phyloP scores from a whole-genome alignment of 169 alveolate genomes.

The Cryptosporidium felis region DNA sequence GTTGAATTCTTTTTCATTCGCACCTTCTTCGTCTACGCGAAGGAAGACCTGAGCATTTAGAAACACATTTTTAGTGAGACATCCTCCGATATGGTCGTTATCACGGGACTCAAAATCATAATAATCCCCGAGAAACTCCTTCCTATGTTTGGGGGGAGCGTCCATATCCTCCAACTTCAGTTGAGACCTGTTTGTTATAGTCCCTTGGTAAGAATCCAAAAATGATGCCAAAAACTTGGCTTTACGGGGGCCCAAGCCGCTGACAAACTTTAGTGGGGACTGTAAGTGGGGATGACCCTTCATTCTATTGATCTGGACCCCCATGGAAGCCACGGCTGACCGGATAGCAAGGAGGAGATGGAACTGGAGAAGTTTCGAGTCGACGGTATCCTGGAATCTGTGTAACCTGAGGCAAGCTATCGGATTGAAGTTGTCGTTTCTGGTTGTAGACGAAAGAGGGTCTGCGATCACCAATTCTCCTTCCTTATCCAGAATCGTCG shows the following conservation, averaged over 20 bases:
- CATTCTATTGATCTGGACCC: conserved; percentile 80
- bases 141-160: neutral
- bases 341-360: conserved; percentile 74
- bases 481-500: neutral
- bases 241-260: conserved; percentile 86
- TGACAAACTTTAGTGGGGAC: conserved; percentile 77
- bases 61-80: conserved; percentile 32
- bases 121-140: neutral
- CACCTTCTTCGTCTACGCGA: conserved; percentile 49
- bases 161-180: neutral
- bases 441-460: too few relatives aligned
- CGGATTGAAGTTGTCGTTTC: conserved; percentile 4
- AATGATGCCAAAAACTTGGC: conserved; percentile 73
- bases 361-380: conserved; percentile 13
- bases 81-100: neutral
- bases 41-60: conserved; percentile 36
- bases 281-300: conserved; percentile 79
- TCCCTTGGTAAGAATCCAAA: conserved; percentile 16
- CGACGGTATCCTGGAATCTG: conserved; percentile 43
- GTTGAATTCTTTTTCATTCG: conserved; percentile 37
- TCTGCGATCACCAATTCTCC: neutral
- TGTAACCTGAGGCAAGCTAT: conserved; percentile 64
- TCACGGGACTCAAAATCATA: conserved; percentile 61
- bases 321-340: conserved; percentile 76
- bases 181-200: conserved; percentile 8